These are phyloP conservation scores for Scheffersomyces parashehatae DNA, from an alignment of 1,139 yeast genomes.

Conservation along the genomic window DNA sequence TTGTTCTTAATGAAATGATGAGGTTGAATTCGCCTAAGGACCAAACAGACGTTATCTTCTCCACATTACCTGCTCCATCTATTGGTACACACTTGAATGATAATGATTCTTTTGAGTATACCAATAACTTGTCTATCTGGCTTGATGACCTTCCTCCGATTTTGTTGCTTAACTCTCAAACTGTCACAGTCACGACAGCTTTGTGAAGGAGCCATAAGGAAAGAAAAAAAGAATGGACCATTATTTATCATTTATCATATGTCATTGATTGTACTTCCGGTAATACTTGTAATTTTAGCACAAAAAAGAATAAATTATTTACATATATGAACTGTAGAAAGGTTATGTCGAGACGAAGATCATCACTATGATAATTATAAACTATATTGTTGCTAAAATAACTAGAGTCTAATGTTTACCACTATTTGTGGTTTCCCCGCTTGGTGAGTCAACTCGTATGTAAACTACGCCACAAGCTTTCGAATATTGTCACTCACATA, in stretches of 20 bases:
- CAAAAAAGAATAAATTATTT: too few species aligned
- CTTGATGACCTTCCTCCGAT: conserved; percentile 79
- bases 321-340: too few species aligned
- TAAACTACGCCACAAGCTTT: too few species aligned
- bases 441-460: too few species aligned
- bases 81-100: conserved; percentile 76
- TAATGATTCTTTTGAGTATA: conserved; percentile 70
- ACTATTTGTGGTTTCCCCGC: too few species aligned
- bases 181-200: conserved; percentile 94
- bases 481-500: too few species aligned
- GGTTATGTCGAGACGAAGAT: too few species aligned
- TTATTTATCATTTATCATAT: background rate
- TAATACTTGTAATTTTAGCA: too few species aligned
- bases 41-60: conserved; percentile 70
- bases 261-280: too few species aligned
- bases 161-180: conserved; percentile 80
- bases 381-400: too few species aligned
- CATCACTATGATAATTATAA: too few species aligned
- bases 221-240: background rate
- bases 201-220: conserved; percentile 31
- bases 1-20: conserved; percentile 87
- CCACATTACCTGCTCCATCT: conserved; percentile 87
- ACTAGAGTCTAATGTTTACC: too few species aligned
- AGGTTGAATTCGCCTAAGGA: conserved; percentile 51
- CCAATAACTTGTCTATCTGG: conserved; percentile 78